Conservation (phyloP, 805 yeast genomes). For the Wickerhamiella kazuoi region DNA sequence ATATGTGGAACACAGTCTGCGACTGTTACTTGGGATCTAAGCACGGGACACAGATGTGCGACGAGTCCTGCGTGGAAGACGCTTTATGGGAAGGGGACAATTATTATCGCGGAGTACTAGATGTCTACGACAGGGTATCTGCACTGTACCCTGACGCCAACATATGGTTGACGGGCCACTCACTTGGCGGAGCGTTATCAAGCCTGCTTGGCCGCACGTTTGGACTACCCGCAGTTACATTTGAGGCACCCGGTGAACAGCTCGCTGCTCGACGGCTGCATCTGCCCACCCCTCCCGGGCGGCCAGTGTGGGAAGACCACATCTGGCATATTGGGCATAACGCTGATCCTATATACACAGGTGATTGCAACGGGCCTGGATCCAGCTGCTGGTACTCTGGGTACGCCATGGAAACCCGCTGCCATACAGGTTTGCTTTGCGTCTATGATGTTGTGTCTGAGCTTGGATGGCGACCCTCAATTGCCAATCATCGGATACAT, state of each 20-base stretch:
- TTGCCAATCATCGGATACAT: slow-evolving; percentile 77
- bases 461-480: slow-evolving; percentile 75
- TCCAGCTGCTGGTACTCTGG: slow-evolving; percentile 83
- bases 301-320: slow-evolving; percentile 58
- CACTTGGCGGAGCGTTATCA: slow-evolving; percentile 79
- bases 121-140: slow-evolving; percentile 58
- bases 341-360: slow-evolving; percentile 94
- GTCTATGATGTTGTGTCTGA: slow-evolving; percentile 80
- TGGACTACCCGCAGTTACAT: slow-evolving; percentile 78
- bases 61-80: slow-evolving; percentile 67
- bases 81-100: slow-evolving; percentile 59
- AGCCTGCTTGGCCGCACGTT: slow-evolving; percentile 70
- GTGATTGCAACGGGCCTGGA: slow-evolving; percentile 88
- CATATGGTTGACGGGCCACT: slow-evolving; percentile 90
- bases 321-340: slow-evolving; percentile 94
- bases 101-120: slow-evolving; percentile 64
- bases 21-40: slow-evolving; percentile 61
- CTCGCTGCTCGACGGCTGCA: slow-evolving; percentile 72
- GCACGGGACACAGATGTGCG: slow-evolving; percentile 46
- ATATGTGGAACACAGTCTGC: slow-evolving; percentile 88
- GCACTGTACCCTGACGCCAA: slow-evolving; percentile 46
- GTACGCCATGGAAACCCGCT: slow-evolving; percentile 90
- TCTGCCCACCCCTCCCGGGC: slow-evolving; percentile 83
- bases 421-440: slow-evolving; percentile 82
- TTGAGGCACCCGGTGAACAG: slow-evolving; percentile 85